Evolutionary conservation across 352 stramenopile genomes (phyloP), one percentile per base, ranked within the genome.

Genomic region (Nothophytophthora sp.): DNA sequence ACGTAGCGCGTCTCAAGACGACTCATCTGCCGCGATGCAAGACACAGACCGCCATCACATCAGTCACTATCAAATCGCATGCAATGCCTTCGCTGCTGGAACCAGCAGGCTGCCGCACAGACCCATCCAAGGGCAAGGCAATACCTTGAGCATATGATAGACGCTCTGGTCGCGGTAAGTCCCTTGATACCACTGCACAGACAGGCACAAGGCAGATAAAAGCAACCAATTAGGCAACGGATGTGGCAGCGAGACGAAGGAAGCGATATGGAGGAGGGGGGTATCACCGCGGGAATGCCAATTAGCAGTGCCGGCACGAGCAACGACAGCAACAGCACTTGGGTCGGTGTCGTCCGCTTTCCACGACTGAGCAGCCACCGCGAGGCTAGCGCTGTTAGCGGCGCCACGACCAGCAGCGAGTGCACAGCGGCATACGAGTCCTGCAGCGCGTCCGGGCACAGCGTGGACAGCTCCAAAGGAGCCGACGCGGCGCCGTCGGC

Each of bases 11-110:
- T 65, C 50, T 84, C 72, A 12, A 48, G 56, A n/a, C 79, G 76
- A 39, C 61, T 71, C 53, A 90, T 75, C 79, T 90, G 37, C n/a
- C n/a, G n/a, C n/a, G n/a, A n/a, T 29, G 6, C 13, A 41, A 27
- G 19, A 28, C 42, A 28, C 18, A 4, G 9, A n/a, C 8, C n/a
- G 30, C 5, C 42, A 48, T 24, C 10, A 28, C 2, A 40, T 15
- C 33, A 22, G 9, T 23, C 13, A 49, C n/a, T 35, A 4, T 10
- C 29, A 35, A 35, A 15, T 15, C 10, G 4, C 12, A 15, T 35
- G 5, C 29, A 35, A 12, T 12, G 27, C 10, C 16, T 16, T 10
- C 4, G 13, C 29, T 12, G 29, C 12, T 15, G 16, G 9, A 3
- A 7, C 13, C 29, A 35, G 3, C 16, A 10, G 3, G 4, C 5